These are phyloP conservation scores for Clonostachys byssicola DNA, from an alignment of 2,329 filamentous ascomycete genomes.

Conservation along the genomic window DNA sequence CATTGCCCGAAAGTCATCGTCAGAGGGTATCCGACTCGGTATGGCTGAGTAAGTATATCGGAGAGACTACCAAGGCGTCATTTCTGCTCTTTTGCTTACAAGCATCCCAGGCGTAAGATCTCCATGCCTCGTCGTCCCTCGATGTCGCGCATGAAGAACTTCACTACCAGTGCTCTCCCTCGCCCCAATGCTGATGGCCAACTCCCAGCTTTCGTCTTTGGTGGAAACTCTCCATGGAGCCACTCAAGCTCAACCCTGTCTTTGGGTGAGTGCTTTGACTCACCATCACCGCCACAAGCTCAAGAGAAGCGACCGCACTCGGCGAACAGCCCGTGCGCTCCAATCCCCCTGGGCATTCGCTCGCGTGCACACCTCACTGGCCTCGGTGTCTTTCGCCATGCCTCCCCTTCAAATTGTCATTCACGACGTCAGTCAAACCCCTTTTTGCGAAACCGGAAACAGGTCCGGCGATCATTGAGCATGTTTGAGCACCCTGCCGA, in stretches of 20 bases:
- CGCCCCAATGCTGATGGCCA: slow-evolving; percentile 60
- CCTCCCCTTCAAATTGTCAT: slow-evolving; percentile 70
- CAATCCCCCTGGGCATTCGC: slow-evolving; percentile 55
- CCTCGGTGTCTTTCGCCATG: slow-evolving; percentile 55
- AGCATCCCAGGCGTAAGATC: slow-evolving; percentile 54
- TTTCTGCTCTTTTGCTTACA: slow-evolving; percentile 13
- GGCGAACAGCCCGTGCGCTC: slow-evolving; percentile 53
- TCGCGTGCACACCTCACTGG: slow-evolving; percentile 61
- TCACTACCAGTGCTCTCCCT: slow-evolving; percentile 63
- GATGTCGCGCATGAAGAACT: slow-evolving; percentile 69
- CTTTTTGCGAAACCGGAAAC: slow-evolving; percentile 74
- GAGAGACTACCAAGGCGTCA: slow-evolving; percentile 4
- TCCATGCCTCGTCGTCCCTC: slow-evolving; percentile 69
- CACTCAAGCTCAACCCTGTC: slow-evolving; percentile 44
- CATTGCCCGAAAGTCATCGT: slow-evolving; percentile 36
- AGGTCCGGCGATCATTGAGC: slow-evolving; percentile 87
- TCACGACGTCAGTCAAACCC: slow-evolving; percentile 70
- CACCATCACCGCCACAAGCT: slow-evolving; percentile 68
- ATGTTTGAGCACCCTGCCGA: slow-evolving; percentile 96
- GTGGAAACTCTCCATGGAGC: slow-evolving; percentile 25
- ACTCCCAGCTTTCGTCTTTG: slow-evolving; percentile 73
- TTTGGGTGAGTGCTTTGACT: slow-evolving; percentile 75
- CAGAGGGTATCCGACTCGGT: slow-evolving; percentile 44
- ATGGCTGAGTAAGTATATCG: slow-evolving; percentile 45
- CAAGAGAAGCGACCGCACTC: slow-evolving; percentile 62